Conservation (phyloP, 2,329 filamentous ascomycete species). For the Leptographium galeiforme region DNA sequence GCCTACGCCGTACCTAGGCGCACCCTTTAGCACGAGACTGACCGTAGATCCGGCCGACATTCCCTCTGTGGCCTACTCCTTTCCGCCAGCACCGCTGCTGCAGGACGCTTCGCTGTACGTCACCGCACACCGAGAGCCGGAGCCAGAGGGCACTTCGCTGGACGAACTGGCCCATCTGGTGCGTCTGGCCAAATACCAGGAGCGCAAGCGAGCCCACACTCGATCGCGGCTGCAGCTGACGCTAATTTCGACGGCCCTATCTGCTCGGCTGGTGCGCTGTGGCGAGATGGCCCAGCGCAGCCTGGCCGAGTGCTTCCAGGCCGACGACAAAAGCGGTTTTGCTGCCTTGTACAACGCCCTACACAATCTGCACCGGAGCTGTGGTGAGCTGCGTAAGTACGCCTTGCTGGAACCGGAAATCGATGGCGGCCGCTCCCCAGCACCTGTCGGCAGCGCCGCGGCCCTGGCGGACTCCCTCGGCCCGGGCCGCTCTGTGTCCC, state of each 20-base stretch:
- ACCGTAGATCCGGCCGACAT: conserved; percentile 26
- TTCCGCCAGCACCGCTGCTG: conserved; percentile 40
- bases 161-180: conserved; percentile 69
- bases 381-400: conserved; percentile 57
- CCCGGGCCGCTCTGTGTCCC: conserved; percentile 20
- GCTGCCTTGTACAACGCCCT: conserved; percentile 62
- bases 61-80: conserved; percentile 23
- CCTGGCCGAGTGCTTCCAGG: conserved; percentile 64
- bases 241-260: conserved; percentile 61
- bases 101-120: conserved; percentile 54
- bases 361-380: conserved; percentile 66
- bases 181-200: conserved; percentile 66
- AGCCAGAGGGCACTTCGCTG: conserved; percentile 54
- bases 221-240: conserved; percentile 61
- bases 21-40: conserved; percentile 10
- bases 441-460: conserved; percentile 27
- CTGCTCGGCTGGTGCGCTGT: conserved; percentile 59
- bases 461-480: not conserved
- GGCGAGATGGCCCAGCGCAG: conserved; percentile 63
- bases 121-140: conserved; percentile 45
- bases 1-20: too few relatives aligned
- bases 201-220: conserved; percentile 63
- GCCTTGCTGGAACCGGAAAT: conserved; percentile 60
- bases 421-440: conserved; percentile 42
- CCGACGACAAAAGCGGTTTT: conserved; percentile 68